Percentiles rank a stretch among this genome's conserved stretches.
Conservation (phyloP, 768 basidiomycete genomes). For the Termitomyces bulborhizus region DNA sequence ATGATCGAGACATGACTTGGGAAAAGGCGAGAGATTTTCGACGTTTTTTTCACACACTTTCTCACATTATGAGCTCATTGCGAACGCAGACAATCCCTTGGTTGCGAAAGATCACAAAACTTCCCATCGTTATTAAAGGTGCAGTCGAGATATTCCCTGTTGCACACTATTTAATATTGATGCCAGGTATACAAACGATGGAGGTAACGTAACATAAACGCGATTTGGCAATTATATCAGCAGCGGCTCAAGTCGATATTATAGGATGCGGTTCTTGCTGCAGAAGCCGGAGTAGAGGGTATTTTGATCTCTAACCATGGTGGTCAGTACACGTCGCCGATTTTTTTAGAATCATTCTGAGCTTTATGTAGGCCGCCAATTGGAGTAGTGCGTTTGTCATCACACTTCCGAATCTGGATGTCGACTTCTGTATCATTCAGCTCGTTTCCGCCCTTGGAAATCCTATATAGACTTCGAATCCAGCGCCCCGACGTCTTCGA, state of each 20-base stretch:
- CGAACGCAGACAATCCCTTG: constrained; percentile 62
- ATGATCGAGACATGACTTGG: constrained; percentile 77
- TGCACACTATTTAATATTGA: neutral
- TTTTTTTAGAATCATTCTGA: neutral
- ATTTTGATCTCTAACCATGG: constrained; percentile 92
- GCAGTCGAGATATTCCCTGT: neutral
- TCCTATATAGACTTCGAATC: constrained; percentile 66
- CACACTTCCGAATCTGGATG: neutral
- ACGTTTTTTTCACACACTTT: neutral
- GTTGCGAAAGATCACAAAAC: constrained; percentile 60
- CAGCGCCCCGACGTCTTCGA: constrained; percentile 71
- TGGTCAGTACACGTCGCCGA: constrained; percentile 34
- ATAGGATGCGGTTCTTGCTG: constrained; percentile 83
- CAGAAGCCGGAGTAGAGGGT: constrained; percentile 78
- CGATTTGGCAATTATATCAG: neutral
- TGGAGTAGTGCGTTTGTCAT: constrained; percentile 58
- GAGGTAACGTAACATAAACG: constrained; percentile 46
- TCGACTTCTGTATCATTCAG: constrained; percentile 26
- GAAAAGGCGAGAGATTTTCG: constrained; percentile 36
- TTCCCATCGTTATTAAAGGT: constrained; percentile 78
- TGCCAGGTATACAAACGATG: constrained; percentile 65
- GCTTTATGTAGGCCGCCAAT: constrained; percentile 53
- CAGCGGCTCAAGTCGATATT: neutral
- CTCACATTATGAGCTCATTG: neutral
- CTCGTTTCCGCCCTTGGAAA: constrained; percentile 71